Conservation (phyloP, 2,329 filamentous ascomycete genomes). For the Pseudogymnoascus sp. region DNA sequence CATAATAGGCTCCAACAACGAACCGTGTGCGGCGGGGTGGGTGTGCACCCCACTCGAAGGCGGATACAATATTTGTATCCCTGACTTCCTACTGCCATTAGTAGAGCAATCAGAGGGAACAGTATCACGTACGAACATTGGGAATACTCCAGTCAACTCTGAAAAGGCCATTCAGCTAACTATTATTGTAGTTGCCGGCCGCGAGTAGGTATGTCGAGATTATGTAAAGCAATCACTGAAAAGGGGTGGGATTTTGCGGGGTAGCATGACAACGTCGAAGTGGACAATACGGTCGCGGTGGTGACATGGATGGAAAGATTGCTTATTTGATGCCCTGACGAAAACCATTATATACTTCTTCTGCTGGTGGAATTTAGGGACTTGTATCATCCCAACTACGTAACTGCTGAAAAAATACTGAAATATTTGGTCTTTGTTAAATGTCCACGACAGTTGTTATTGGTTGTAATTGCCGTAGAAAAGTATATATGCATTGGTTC, state of each 20-base stretch:
- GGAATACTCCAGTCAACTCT: neutral
- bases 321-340: neutral
- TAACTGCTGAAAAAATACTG: neutral
- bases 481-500: neutral
- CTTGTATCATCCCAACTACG: neutral
- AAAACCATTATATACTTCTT: neutral
- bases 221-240: neutral
- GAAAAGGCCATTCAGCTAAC: neutral
- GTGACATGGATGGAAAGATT: neutral
- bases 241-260: no score
- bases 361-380: neutral
- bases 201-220: neutral
- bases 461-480: neutral
- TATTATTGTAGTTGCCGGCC: neutral
- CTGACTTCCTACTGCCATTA: neutral
- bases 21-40: neutral
- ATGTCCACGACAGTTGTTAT: neutral
- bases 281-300: neutral
- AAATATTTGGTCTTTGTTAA: neutral
- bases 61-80: neutral
- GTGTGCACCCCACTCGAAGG: neutral
- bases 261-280: neutral
- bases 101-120: neutral
- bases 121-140: neutral
- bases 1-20: neutral